These are phyloP conservation scores for Phoma herbarum DNA, from an alignment of 2,329 filamentous ascomycete genomes.

Conservation along the genomic window DNA sequence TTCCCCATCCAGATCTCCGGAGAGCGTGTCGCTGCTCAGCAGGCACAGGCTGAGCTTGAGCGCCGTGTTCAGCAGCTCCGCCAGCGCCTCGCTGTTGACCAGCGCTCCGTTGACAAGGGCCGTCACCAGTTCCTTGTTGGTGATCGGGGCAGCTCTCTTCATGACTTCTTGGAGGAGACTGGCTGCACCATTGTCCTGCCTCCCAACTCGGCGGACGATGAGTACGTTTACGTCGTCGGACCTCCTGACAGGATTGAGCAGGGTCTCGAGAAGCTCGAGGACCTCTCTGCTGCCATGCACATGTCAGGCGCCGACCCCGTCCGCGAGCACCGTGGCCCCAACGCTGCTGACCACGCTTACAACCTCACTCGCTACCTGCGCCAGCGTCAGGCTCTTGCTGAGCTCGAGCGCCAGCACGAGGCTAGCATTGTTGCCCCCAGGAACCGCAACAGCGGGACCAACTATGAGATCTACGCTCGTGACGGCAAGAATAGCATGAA, in stretches of 20 bases:
- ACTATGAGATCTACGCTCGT: conserved; percentile 88
- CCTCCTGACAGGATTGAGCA: conserved; percentile 75
- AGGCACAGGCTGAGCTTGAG: conserved; percentile 82
- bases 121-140: conserved; percentile 96
- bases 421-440: conserved; percentile 87
- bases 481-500: conserved; percentile 84
- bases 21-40: conserved; percentile 82
- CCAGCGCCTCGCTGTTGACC: conserved; percentile 77
- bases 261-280: conserved; percentile 84
- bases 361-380: conserved; percentile 89
- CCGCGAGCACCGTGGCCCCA: conserved; percentile 77
- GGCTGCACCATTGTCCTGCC: conserved; percentile 89
- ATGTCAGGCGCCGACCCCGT: conserved; percentile 84
- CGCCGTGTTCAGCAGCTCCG: conserved; percentile 78
- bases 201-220: conserved; percentile 77
- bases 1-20: conserved; percentile 86
- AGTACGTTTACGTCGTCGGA: conserved; percentile 85
- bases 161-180: conserved; percentile 89
- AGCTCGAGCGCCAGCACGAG: conserved; percentile 80
- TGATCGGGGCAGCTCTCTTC: conserved; percentile 77
- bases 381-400: conserved; percentile 80
- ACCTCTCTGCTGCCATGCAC: conserved; percentile 87
- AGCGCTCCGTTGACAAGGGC: conserved; percentile 82
- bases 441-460: conserved; percentile 72
- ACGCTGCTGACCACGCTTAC: conserved; percentile 79